Conservation (phyloP, 805 yeast species). For the Sugiyamaella mastotermitis region DNA sequence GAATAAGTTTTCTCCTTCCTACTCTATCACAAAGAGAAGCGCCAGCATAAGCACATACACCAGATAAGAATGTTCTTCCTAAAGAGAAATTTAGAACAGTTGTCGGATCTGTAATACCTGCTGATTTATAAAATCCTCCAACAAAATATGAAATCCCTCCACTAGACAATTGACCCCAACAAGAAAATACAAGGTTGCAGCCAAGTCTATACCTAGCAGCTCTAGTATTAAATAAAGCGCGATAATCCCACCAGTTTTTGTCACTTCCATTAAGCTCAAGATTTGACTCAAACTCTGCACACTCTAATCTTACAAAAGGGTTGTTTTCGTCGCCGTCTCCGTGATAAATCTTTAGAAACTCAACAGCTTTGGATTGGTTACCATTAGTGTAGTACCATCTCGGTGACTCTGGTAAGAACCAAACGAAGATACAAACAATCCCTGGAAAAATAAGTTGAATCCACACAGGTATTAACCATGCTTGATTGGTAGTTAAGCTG, state of each 20-base stretch:
- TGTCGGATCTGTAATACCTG: constrained; percentile 12
- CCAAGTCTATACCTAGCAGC: constrained; percentile 14
- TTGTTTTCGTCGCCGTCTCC: constrained; percentile 8
- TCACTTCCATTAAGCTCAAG: constrained; percentile 10
- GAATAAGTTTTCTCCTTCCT: constrained; percentile 23
- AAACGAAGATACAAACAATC: constrained; percentile 3
- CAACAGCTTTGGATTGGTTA: constrained; percentile 9
- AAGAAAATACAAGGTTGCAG: constrained; percentile 12
- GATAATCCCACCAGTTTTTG: constrained; percentile 16
- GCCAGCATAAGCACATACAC: constrained; percentile 11
- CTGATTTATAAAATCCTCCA: constrained; percentile 10
- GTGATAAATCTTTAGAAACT: constrained; percentile 7
- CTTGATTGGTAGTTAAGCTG: constrained; percentile 32
- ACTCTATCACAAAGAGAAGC: constrained; percentile 25
- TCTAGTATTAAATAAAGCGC: constrained; percentile 10
- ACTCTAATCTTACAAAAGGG: constrained; percentile 9
- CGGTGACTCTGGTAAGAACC: constrained; percentile 16
- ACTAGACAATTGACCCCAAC: constrained; percentile 8
- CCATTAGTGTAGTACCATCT: constrained; percentile 14
- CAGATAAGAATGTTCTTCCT: constrained; percentile 9
- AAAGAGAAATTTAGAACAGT: constrained; percentile 5
- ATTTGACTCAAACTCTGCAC: constrained; percentile 2
- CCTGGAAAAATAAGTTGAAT: constrained; percentile 12
- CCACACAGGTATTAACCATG: constrained; percentile 80
- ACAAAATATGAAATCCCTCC: constrained; percentile 10